phyloP scores from a whole-genome alignment of 1,284 basidiomycete genomes.

The Afroboletus lepidellus region DNA sequence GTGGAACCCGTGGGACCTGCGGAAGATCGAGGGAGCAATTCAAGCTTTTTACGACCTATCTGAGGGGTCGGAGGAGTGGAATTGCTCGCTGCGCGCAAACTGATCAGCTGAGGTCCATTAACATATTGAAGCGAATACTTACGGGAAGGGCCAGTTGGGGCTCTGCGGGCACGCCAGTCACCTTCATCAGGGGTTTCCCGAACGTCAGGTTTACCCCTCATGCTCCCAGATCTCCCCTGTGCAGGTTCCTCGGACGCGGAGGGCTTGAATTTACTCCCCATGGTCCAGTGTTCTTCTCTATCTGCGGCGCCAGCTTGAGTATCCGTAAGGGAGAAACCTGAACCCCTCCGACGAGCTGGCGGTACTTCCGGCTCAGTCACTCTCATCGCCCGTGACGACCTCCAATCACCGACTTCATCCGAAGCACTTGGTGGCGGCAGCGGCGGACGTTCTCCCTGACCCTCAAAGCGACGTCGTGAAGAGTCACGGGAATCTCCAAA shows the following conservation, averaged over 20 bases:
- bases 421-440: slow-evolving; percentile 49
- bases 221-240: slow-evolving; percentile 50
- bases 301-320: slow-evolving; percentile 61
- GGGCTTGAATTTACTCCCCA: slow-evolving; percentile 70
- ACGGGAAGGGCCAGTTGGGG: slow-evolving; percentile 62
- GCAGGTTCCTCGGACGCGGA: slow-evolving; percentile 40
- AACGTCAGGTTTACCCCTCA: slow-evolving; percentile 50
- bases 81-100: slow-evolving; percentile 48
- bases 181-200: slow-evolving; percentile 50
- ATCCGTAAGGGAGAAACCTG: slow-evolving; percentile 54
- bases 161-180: slow-evolving; percentile 58
- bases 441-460: slow-evolving; percentile 40
- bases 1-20: slow-evolving; percentile 59
- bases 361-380: slow-evolving; percentile 47
- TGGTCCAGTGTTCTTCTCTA: slow-evolving; percentile 71
- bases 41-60: slow-evolving; percentile 73
- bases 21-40: slow-evolving; percentile 76
- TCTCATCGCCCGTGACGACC: slow-evolving; percentile 53
- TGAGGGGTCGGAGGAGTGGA: slow-evolving; percentile 82
- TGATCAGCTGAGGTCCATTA: slow-evolving; percentile 9
- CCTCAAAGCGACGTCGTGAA: slow-evolving; percentile 64
- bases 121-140: slow-evolving; percentile 24
- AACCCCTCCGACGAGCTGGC: slow-evolving; percentile 50
- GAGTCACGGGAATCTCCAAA: slow-evolving; percentile 52
- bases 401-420: slow-evolving; percentile 68